Percentiles rank a stretch among this genome's conserved stretches.
phyloP scores from a whole-genome alignment of 176 grass and related monocot genomes.

The Saccharum spontaneum region DNA sequence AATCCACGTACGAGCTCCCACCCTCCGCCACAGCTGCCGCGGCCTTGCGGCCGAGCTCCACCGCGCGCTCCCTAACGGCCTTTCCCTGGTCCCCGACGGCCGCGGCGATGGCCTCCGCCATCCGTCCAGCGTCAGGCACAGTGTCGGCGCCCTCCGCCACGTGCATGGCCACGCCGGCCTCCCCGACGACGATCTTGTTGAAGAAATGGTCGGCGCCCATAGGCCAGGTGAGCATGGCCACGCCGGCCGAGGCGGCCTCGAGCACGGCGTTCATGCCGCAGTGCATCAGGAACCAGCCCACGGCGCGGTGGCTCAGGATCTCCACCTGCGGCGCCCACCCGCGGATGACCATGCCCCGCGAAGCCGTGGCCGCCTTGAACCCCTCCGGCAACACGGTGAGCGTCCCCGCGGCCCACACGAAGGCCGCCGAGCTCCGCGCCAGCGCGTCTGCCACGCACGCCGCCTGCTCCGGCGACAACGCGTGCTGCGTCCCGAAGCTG shows the following conservation, averaged over 20 bases:
- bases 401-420: too few relatives aligned
- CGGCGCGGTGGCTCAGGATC: constrained; percentile 53
- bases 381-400: too few relatives aligned
- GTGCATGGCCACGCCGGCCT: constrained; percentile 37
- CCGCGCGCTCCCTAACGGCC: constrained; percentile 17
- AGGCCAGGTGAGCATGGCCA: constrained; percentile 61
- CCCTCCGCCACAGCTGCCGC: constrained; percentile 27
- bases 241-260: constrained; percentile 41
- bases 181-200: constrained; percentile 34
- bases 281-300: constrained; percentile 53
- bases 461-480: too few relatives aligned
- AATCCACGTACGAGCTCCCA: constrained; percentile 33
- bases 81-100: constrained; percentile 2
- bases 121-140: constrained; percentile 33
- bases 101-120: constrained; percentile 16
- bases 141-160: constrained; percentile 32
- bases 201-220: constrained; percentile 58
- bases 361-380: constrained; percentile 3
- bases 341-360: constrained; percentile 28
- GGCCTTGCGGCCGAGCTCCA: constrained; percentile 28
- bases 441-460: constrained; percentile 34
- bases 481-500: too few relatives aligned
- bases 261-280: constrained; percentile 57
- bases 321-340: constrained; percentile 58
- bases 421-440: constrained; percentile 2